These are phyloP conservation scores for Penicillium sp. DNA, from an alignment of 2,329 filamentous ascomycete species.

Conservation along the genomic window DNA sequence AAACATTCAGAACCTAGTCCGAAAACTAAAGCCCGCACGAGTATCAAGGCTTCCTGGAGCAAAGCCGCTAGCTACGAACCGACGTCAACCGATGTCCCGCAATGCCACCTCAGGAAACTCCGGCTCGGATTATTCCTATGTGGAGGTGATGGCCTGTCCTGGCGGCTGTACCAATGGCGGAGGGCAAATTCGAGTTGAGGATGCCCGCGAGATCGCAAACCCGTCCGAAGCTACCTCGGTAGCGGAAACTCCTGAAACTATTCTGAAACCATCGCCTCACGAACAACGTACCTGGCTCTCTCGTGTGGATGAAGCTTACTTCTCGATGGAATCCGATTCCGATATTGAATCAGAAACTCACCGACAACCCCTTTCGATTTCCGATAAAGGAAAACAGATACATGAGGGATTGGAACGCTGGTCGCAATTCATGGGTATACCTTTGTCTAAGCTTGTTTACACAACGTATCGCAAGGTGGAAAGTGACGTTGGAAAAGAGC, in stretches of 20 bases:
- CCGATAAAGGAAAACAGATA: conserved; percentile 47
- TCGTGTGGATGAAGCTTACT: conserved; percentile 87
- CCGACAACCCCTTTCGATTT: conserved; percentile 30
- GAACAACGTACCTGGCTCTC: conserved; percentile 87
- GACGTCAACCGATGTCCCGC: conserved; percentile 37
- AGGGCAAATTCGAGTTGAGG: conserved; percentile 89
- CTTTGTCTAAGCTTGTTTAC: conserved; percentile 72
- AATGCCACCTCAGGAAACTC: conserved; percentile 34
- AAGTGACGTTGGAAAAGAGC: conserved; percentile 87
- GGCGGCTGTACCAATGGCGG: conserved; percentile 99
- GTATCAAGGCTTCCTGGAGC: conserved; percentile 80
- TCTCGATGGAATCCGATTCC: conserved; percentile 68
- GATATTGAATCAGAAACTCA: conserved; percentile 40
- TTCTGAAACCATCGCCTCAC: conserved; percentile 67
- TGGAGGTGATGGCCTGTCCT: conserved; percentile 98
- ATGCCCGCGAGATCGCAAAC: conserved; percentile 55
- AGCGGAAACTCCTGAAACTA: conserved; percentile 26
- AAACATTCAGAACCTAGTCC: conserved; percentile 96
- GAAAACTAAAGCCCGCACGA: conserved; percentile 81
- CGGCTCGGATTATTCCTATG: conserved; percentile 77
- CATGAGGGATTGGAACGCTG: conserved; percentile 75
- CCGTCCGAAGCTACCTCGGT: conserved; percentile 20
- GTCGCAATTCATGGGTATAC: conserved; percentile 72
- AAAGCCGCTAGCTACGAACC: conserved; percentile 50
- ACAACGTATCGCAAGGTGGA: conserved; percentile 92